Conservation (phyloP, 179 eudicot species). For the Drosera spatulata region DNA sequence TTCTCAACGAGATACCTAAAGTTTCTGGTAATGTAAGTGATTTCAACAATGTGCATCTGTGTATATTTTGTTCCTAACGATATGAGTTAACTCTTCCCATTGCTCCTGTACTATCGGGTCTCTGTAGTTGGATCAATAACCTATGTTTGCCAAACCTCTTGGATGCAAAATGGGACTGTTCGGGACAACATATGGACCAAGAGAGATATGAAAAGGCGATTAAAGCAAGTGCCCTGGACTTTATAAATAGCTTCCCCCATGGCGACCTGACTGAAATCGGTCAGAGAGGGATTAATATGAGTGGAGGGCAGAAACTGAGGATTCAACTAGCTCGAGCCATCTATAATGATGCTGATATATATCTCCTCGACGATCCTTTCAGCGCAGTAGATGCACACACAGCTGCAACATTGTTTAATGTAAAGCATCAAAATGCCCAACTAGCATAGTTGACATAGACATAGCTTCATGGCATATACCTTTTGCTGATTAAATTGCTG, state of each 20-base stretch:
- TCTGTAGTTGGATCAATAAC: conserved; percentile 43
- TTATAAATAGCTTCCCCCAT: conserved; percentile 35
- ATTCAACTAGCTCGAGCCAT: conserved; percentile 74
- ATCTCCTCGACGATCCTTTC: conserved; percentile 38
- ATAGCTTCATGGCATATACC: background rate
- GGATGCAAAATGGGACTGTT: conserved; percentile 87
- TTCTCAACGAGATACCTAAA: conserved; percentile 43
- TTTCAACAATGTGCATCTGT: background rate
- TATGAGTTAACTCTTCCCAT: too few species aligned
- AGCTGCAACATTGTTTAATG: conserved; percentile 59
- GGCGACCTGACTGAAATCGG: conserved; percentile 90
- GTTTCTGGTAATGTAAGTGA: conserved; percentile 34
- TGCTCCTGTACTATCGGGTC: conserved; percentile 15
- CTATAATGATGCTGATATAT: conserved; percentile 76
- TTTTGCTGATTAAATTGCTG: conserved; percentile 1
- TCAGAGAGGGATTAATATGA: conserved; percentile 37
- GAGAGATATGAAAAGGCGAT: conserved; percentile 44
- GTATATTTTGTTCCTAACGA: background rate
- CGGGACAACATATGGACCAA: conserved; percentile 69
- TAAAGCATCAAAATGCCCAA: background rate
- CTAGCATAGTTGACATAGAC: too few species aligned
- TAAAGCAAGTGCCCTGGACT: conserved; percentile 47
- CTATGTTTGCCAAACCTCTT: conserved; percentile 72
- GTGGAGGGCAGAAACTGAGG: too few species aligned
- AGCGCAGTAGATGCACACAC: conserved; percentile 61